Base-by-base conservation (phyloP, 257 asterid species). In the Solanum piurae region DNA sequence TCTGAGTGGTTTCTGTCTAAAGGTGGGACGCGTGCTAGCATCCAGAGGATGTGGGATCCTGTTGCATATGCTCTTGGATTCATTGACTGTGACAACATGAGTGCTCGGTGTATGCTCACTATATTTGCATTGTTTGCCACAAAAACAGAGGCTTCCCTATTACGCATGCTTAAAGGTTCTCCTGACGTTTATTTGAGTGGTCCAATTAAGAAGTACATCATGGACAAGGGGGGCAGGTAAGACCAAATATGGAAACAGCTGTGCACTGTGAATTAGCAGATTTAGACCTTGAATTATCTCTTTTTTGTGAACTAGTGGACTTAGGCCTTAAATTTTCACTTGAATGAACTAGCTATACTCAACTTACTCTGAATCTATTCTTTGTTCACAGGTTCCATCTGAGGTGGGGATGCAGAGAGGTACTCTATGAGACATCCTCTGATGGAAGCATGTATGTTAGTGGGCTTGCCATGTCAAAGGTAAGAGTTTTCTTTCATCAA, bases 91-190 rank as follows among this genome's bases (percentile, higher is more conserved):
- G 99, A 97, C 89, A 96, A 97, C 89, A 97, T 96, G 62, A 96
- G 99, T 90, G 99, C 99, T 71, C 99, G 99, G 38, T 97, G 99
- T 90, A 96, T 97, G 99, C 98, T 97, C 86, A 97, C 99, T 80
- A 97, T 97, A 91, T 97, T 97, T 89, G 91, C 99, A 42, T 92
- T 97, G 84, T 95, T 97, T 93, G 99, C 99, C 69, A 96, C 99
- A 75, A 97, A 97, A 89, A 97, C 99, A 3, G 99, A 97, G 92
- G 99, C 99, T 90, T 97, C 99, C 92, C 94, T 97, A 55, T 92
- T 97, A 34, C 99, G 99, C 86, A 96, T 96, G 99, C 99, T 97
- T 80, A 96, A 94, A 92, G 99, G 99, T 85, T 97, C 99, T 88
- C 99, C 99, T 60, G 99, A 96, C 87, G 92, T 94, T 90, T 97